Percentiles rank a stretch among this genome's conserved stretches.
Evolutionary conservation across 306 rosid genomes (phyloP).

Genomic region (Castanea crenata): DNA sequence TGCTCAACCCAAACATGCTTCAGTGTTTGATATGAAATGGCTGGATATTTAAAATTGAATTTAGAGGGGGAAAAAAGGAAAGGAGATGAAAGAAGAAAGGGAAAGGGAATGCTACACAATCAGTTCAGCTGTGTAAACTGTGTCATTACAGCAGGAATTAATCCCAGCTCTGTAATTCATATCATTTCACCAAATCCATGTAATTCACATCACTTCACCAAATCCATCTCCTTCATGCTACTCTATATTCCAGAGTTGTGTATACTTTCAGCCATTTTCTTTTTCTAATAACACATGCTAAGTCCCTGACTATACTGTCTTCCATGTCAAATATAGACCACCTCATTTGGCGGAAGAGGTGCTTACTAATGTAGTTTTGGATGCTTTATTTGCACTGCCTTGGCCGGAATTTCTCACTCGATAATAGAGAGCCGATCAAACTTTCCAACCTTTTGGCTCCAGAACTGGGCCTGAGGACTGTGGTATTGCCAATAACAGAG

Average conservation of each 20-base stretch:
- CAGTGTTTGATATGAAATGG: slow-evolving; percentile 21
- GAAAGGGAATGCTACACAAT: slow-evolving; percentile 26
- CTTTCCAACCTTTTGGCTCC: slow-evolving; percentile 81
- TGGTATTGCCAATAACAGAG: slow-evolving; percentile 45
- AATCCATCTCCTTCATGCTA: slow-evolving; percentile 34
- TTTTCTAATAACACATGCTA: slow-evolving; percentile 31
- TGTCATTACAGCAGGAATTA: slow-evolving; percentile 30
- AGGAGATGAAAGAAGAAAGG: background rate
- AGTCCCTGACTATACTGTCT: slow-evolving; percentile 36
- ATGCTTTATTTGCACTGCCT: slow-evolving; percentile 72
- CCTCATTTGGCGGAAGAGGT: slow-evolving; percentile 25
- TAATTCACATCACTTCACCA: slow-evolving; percentile 27
- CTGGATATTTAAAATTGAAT: background rate
- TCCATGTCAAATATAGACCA: slow-evolving; percentile 35
- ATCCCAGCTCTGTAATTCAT: slow-evolving; percentile 20
- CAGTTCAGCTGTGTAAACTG: slow-evolving; percentile 36
- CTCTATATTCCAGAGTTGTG: slow-evolving; percentile 25
- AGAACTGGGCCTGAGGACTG: slow-evolving; percentile 68
- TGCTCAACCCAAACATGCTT: slow-evolving; percentile 21
- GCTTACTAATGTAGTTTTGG: slow-evolving; percentile 19
- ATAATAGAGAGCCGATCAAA: slow-evolving; percentile 65
- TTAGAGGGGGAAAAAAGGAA: slow-evolving; percentile 8
- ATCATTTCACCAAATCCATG: slow-evolving; percentile 34
- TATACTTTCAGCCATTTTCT: slow-evolving; percentile 37
- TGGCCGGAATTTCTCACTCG: slow-evolving; percentile 68